Conservation (phyloP, 2,329 filamentous ascomycete species). For the Cladophialophora exuberans region DNA sequence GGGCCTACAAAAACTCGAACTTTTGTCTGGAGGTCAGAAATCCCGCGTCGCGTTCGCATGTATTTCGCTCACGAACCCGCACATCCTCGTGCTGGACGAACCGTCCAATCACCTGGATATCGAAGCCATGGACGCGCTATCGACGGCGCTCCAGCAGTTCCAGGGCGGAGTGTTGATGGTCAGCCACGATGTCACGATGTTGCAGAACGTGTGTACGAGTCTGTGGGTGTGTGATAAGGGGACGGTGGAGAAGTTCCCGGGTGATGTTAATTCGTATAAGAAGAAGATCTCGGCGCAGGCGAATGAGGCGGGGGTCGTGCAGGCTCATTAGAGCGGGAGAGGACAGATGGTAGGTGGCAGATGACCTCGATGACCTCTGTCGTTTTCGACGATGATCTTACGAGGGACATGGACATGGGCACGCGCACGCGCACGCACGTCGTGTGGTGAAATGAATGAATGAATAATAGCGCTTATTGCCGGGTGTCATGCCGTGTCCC, state of each 20-base stretch:
- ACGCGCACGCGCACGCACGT: too few species aligned
- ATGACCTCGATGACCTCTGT: too few species aligned
- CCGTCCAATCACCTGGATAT: conserved; percentile 99
- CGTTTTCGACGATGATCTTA: too few species aligned
- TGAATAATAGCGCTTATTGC: too few species aligned
- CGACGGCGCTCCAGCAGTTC: conserved; percentile 80
- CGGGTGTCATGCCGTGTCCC: too few species aligned
- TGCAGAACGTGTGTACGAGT: conserved; percentile 92
- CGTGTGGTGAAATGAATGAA: too few species aligned
- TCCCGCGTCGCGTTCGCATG: conserved; percentile 99
- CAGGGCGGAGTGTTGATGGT: conserved; percentile 97
- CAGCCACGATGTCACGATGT: conserved; percentile 97
- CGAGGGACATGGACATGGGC: too few species aligned
- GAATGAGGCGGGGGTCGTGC: conserved; percentile 82
- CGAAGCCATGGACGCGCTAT: conserved; percentile 96
- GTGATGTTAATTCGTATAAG: conserved; percentile 96
- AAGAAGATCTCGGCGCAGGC: conserved; percentile 91
- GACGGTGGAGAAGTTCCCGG: conserved; percentile 92
- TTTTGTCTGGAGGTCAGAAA: conserved; percentile 96
- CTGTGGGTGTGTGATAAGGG: conserved; percentile 97
- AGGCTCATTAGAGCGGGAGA: conserved; percentile 40
- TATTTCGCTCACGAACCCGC: conserved; percentile 86
- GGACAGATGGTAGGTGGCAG: too few species aligned
- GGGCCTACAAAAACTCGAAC: conserved; percentile 90
- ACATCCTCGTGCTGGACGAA: conserved; percentile 97